Conservation (phyloP, 2,329 filamentous ascomycete genomes). For the Scedosporium minutisporum region DNA sequence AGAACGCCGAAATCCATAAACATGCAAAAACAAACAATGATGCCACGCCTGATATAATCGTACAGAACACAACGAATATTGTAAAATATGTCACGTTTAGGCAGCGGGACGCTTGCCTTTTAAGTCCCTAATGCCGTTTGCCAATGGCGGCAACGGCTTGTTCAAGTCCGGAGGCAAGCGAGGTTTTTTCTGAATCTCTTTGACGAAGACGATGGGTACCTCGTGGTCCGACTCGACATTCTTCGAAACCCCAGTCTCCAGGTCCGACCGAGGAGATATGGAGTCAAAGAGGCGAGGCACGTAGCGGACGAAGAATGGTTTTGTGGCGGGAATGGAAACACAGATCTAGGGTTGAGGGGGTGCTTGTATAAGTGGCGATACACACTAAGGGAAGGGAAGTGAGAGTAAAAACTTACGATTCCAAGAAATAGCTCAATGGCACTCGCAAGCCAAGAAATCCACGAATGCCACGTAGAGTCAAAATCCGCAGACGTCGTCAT, state of each 20-base stretch:
- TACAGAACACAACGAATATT: no score
- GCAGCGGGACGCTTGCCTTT: neutral
- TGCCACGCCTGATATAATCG: neutral
- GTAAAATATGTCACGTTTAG: no score
- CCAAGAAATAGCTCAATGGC: constrained; percentile 32
- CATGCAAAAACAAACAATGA: neutral
- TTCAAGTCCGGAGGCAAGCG: constrained; percentile 13
- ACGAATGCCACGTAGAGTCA: constrained; percentile 27
- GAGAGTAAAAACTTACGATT: constrained; percentile 15
- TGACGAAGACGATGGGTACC: neutral
- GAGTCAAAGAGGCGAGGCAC: constrained; percentile 19
- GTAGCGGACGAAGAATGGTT: constrained; percentile 31
- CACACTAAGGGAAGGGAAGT: neutral
- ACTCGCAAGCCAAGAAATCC: constrained; percentile 24
- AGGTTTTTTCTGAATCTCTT: neutral
- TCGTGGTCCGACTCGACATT: neutral
- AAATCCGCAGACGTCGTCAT: constrained; percentile 16
- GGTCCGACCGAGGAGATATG: neutral
- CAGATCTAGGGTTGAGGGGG: constrained; percentile 19
- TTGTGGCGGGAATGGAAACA: constrained; percentile 33
- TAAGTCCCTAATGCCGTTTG: neutral
- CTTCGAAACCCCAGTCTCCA: neutral
- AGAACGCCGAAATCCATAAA: neutral
- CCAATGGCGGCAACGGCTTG: constrained; percentile 19
- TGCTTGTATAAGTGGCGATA: neutral